Percentiles rank a stretch among this genome's conserved stretches.
These are phyloP conservation scores for Warburgia ugandensis DNA, from an alignment of 164 flowering plant genomes.

Conservation along the genomic window DNA sequence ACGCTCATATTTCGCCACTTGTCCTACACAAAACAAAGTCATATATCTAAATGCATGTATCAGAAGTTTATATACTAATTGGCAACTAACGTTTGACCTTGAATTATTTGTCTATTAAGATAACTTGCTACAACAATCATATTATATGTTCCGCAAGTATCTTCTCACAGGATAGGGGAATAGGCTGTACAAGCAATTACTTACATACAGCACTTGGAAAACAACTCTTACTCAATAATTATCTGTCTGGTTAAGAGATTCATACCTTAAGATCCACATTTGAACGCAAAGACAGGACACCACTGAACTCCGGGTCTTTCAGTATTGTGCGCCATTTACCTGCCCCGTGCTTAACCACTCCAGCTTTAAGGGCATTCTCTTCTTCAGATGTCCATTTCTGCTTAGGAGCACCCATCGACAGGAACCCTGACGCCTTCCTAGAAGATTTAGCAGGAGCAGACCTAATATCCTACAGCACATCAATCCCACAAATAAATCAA, in stretches of 20 bases:
- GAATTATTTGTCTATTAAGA: too few relatives aligned
- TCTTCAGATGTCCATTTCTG: constrained; percentile 96
- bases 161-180: too few relatives aligned
- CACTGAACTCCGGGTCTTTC: constrained; percentile 84
- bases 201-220: too few relatives aligned
- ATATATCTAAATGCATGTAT: background rate
- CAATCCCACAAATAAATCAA: too few relatives aligned
- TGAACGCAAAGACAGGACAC: constrained; percentile 68
- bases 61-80: too few relatives aligned
- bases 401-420: constrained; percentile 90
- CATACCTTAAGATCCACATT: constrained; percentile 94
- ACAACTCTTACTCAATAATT: too few relatives aligned
- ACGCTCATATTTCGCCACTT: constrained; percentile 98
- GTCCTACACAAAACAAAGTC: constrained; percentile 34
- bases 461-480: constrained; percentile 3
- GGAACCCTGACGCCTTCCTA: constrained; percentile 5
- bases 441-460: background rate
- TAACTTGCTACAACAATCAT: too few relatives aligned
- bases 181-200: too few relatives aligned
- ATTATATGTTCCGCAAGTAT: too few relatives aligned
- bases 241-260: too few relatives aligned
- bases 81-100: too few relatives aligned
- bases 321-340: constrained; percentile 99
- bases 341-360: constrained; percentile 84
- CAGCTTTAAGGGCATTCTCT: constrained; percentile 90